Evolutionary conservation across 768 basidiomycete genomes (phyloP).

Genomic region (Multifurca ochricompacta): DNA sequence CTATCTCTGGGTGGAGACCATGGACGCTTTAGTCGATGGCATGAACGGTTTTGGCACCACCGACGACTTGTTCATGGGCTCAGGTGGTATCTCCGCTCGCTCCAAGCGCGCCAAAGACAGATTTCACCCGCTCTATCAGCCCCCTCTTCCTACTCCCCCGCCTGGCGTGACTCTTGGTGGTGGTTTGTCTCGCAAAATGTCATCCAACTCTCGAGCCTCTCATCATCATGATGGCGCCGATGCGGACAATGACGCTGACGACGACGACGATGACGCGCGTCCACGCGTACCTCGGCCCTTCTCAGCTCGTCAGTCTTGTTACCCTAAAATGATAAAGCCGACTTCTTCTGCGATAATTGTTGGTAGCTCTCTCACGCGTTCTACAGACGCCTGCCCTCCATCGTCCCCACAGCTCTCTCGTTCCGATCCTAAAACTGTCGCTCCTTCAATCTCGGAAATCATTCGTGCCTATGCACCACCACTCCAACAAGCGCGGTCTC

Average conservation of each 20-base stretch:
- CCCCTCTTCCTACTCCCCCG: conserved; percentile 77
- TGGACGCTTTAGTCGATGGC: conserved; percentile 84
- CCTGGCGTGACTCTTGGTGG: conserved; percentile 66
- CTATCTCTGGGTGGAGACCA: conserved; percentile 74
- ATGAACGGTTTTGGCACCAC: conserved; percentile 67
- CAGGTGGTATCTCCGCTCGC: conserved; percentile 36
- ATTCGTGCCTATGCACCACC: conserved; percentile 73
- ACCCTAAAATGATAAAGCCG: conserved; percentile 2
- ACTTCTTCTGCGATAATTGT: conserved; percentile 3
- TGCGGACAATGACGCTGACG: conserved; percentile 32
- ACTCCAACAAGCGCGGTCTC: conserved; percentile 42
- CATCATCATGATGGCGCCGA: conserved; percentile 49
- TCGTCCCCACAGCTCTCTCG: conserved; percentile 21
- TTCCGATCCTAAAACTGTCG: conserved; percentile 37
- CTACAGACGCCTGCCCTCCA: conserved; percentile 15
- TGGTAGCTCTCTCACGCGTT: background rate
- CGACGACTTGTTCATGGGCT: conserved; percentile 43
- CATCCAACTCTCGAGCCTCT: conserved; percentile 23
- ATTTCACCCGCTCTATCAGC: conserved; percentile 73
- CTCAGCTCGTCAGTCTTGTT: conserved; percentile 24
- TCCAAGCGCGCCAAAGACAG: conserved; percentile 43
- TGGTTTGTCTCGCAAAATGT: conserved; percentile 26
- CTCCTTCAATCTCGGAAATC: conserved; percentile 84
- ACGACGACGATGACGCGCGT: conserved; percentile 11
- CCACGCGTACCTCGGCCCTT: conserved; percentile 15